phyloP scores from a whole-genome alignment of 2,329 filamentous ascomycete genomes.

The Xylariaceae sp. region DNA sequence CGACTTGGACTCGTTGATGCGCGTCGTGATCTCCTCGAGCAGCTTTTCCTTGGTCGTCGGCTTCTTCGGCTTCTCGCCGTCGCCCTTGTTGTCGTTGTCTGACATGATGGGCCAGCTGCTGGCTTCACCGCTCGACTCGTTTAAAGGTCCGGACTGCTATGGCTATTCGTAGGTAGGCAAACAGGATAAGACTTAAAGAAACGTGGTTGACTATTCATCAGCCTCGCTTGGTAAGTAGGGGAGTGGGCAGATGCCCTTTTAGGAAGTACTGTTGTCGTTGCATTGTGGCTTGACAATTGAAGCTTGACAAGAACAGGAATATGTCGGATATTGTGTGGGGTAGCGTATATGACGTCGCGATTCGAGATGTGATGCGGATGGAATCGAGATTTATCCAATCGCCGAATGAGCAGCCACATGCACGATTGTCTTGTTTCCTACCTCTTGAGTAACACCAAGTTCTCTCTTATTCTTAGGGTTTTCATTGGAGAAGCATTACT shows the following conservation, averaged over 20 bases:
- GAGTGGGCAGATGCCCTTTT: constrained; percentile 22
- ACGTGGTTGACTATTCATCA: constrained; percentile 5
- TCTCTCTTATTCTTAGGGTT: too few relatives aligned
- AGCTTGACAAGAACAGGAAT: constrained; percentile 9
- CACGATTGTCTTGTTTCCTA: background rate
- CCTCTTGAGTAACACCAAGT: background rate
- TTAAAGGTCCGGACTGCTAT: background rate
- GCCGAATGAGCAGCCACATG: background rate
- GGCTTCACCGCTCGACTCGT: background rate
- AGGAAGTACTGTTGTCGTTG: constrained; percentile 14
- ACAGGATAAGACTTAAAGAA: background rate
- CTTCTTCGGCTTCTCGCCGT: constrained; percentile 14
- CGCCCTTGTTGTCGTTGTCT: constrained; percentile 11
- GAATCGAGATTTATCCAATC: background rate
- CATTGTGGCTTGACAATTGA: constrained; percentile 24
- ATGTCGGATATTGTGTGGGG: background rate
- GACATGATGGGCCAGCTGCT: constrained; percentile 16
- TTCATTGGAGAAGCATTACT: too few relatives aligned
- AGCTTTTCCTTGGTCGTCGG: constrained; percentile 37
- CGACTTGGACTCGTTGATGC: constrained; percentile 36
- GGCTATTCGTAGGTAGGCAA: background rate
- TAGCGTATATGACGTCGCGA: constrained; percentile 1
- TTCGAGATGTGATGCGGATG: background rate
- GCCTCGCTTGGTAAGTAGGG: constrained; percentile 19
- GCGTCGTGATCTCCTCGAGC: constrained; percentile 35